Conservation (phyloP, 495 filamentous ascomycete species). For the Collariella sp. region DNA sequence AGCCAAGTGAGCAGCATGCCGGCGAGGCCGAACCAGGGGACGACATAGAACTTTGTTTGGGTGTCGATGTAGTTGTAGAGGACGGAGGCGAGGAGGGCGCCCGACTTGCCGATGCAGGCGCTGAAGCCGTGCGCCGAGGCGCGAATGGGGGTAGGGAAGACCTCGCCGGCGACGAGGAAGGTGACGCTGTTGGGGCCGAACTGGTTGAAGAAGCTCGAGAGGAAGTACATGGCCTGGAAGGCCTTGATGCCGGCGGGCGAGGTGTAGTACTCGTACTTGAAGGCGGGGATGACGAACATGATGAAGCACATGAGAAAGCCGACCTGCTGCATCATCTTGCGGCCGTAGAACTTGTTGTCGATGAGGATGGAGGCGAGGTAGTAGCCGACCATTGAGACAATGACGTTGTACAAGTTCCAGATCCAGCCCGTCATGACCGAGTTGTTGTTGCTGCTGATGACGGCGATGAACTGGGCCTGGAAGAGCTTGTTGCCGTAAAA, state of each 20-base stretch:
- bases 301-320: conserved; percentile 83
- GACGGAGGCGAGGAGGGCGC: conserved; percentile 73
- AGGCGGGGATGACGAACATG: conserved; percentile 77
- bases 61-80: conserved; percentile 82
- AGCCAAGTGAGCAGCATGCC: conserved; percentile 68
- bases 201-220: conserved; percentile 92
- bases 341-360: conserved; percentile 86
- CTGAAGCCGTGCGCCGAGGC: conserved; percentile 86
- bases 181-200: conserved; percentile 89
- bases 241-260: conserved; percentile 52
- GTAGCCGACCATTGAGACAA: conserved; percentile 74
- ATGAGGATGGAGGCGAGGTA: conserved; percentile 71
- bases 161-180: conserved; percentile 86
- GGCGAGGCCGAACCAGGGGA: conserved; percentile 82
- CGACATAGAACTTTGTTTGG: conserved; percentile 72
- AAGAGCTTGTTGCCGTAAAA: conserved; percentile 99
- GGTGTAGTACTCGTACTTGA: conserved; percentile 74
- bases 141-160: conserved; percentile 82
- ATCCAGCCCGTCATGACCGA: conserved; percentile 77
- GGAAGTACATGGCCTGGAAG: conserved; percentile 92
- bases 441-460: conserved; percentile 49
- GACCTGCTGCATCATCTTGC: conserved; percentile 85
- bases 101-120: conserved; percentile 73
- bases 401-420: conserved; percentile 83
- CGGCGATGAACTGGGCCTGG: conserved; percentile 72